phyloP scores from a whole-genome alignment of 1,139 yeast species.

The Hemisphaericaspora xylanilytica region DNA sequence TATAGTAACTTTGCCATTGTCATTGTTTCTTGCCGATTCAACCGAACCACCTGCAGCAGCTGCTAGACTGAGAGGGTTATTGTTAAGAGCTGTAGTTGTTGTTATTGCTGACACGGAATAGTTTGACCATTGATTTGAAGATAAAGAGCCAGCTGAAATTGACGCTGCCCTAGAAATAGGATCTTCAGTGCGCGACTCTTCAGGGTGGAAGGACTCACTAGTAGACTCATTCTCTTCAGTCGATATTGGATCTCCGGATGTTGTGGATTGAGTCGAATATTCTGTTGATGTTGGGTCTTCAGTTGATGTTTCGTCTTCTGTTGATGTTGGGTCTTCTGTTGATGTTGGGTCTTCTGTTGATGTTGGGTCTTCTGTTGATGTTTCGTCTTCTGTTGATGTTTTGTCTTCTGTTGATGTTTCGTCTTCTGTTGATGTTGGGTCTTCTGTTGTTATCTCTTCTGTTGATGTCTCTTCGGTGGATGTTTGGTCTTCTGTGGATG shows the following conservation, averaged over 20 bases:
- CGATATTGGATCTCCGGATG: slow-evolving; percentile 9
- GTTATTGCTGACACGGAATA: background rate
- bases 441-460: slow-evolving; percentile 7
- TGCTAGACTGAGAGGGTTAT: slow-evolving; percentile 1
- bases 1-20: slow-evolving; percentile 24
- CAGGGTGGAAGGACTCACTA: slow-evolving; percentile 4
- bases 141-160: slow-evolving; percentile 1
- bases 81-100: background rate
- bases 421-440: slow-evolving; percentile 8
- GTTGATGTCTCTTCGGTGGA: slow-evolving; percentile 8
- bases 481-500: slow-evolving; percentile 9
- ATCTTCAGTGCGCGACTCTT: slow-evolving; percentile 7
- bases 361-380: slow-evolving; percentile 9
- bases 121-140: slow-evolving; percentile 3
- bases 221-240: slow-evolving; percentile 4
- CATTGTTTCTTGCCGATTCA: slow-evolving; percentile 21
- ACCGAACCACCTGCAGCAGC: slow-evolving; percentile 1
- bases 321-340: slow-evolving; percentile 8
- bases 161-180: slow-evolving; percentile 6
- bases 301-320: slow-evolving; percentile 8
- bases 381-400: slow-evolving; percentile 3
- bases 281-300: slow-evolving; percentile 7
- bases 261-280: slow-evolving; percentile 10
- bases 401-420: slow-evolving; percentile 9
- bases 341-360: too few species aligned